phyloP scores from a whole-genome alignment of 495 filamentous ascomycete genomes.

The Talaromyces borbonicus region DNA sequence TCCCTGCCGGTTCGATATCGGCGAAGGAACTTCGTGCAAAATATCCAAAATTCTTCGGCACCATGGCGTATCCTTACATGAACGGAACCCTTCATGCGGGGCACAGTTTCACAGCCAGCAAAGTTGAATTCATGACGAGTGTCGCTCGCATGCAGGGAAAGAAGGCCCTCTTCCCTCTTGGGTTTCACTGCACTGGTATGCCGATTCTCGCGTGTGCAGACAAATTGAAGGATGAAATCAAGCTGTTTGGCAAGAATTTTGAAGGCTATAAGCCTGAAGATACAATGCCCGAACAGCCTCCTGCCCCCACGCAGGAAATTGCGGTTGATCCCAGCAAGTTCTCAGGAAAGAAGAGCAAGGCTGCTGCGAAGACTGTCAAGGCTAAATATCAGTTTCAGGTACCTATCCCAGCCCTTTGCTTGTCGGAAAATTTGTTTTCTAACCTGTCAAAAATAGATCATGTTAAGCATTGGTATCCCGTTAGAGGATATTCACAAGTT shows the following conservation, averaged over 20 bases:
- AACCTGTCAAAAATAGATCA: conserved; percentile 36
- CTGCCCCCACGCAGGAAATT: conserved; percentile 45
- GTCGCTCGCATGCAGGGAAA: conserved; percentile 85
- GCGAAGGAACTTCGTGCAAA: conserved; percentile 65
- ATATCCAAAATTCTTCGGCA: conserved; percentile 85
- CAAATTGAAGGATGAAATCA: conserved; percentile 80
- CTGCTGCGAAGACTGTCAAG: conserved; percentile 80
- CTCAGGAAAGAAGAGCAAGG: conserved; percentile 88
- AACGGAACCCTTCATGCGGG: conserved; percentile 91
- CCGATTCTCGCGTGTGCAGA: conserved; percentile 97
- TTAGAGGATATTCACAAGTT: conserved; percentile 83
- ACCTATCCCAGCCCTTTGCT: no score
- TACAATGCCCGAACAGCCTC: conserved; percentile 31
- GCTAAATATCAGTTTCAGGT: conserved; percentile 77
- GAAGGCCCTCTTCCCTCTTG: conserved; percentile 75
- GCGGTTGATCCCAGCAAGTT: conserved; percentile 85
- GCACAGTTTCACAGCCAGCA: conserved; percentile 80
- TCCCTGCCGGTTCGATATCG: conserved; percentile 59
- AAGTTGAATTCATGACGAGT: conserved; percentile 83
- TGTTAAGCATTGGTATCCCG: conserved; percentile 77
- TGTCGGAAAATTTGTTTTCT: neutral
- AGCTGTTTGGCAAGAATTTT: conserved; percentile 83
- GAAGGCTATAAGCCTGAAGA: conserved; percentile 58
- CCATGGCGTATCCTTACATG: conserved; percentile 94
- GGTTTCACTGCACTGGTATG: conserved; percentile 96